Conservation (phyloP, 257 asterid genomes). For the Nicotiana paniculata region DNA sequence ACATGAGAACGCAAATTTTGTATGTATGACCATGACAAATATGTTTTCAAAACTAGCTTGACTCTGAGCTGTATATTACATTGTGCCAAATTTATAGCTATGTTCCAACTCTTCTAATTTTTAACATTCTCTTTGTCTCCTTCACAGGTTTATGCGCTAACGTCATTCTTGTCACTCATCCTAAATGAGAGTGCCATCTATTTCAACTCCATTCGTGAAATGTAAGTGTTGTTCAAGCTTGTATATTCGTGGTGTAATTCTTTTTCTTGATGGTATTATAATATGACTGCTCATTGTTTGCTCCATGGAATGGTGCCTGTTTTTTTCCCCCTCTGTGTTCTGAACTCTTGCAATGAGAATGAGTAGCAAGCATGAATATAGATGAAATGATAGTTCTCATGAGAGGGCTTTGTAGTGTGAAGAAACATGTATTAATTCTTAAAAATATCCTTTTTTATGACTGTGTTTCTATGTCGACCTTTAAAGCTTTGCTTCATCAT, state of each 20-base stretch:
- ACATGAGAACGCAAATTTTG: not conserved
- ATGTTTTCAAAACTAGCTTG: not conserved
- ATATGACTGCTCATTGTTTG: not conserved
- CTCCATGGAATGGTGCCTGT: not conserved
- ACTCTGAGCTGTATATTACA: not conserved
- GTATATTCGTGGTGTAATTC: not conserved
- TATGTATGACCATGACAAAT: not conserved
- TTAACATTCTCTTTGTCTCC: slow-evolving; percentile 10
- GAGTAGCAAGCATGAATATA: not conserved
- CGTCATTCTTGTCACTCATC: slow-evolving; percentile 83
- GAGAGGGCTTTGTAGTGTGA: not conserved
- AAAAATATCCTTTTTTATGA: not conserved
- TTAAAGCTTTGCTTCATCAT: not conserved
- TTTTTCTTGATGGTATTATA: not conserved
- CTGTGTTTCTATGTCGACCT: not conserved
- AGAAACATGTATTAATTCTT: not conserved
- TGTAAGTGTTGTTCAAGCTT: slow-evolving; percentile 47
- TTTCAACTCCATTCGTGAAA: slow-evolving; percentile 87
- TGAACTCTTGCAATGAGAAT: not conserved
- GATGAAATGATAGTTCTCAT: not conserved
- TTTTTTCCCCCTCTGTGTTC: not conserved
- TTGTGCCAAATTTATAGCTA: not conserved
- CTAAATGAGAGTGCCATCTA: slow-evolving; percentile 64
- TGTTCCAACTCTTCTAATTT: slow-evolving; percentile 6
- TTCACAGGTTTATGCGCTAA: slow-evolving; percentile 88